Evolutionary conservation across 345 rosid genomes (phyloP).

Genomic region (Alliaria petiolata): DNA sequence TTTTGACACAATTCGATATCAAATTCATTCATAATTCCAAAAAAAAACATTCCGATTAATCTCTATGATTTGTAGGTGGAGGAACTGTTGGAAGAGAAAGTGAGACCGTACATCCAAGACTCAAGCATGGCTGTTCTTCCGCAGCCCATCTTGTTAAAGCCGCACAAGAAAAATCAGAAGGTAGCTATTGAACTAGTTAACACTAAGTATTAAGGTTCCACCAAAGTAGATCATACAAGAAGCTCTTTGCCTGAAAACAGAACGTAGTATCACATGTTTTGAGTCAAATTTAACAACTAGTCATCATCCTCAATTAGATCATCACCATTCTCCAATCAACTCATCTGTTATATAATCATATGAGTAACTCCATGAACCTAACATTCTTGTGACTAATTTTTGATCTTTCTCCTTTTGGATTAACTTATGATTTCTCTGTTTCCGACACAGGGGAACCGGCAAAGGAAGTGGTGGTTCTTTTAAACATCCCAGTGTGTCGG

Average conservation of each 20-base stretch:
- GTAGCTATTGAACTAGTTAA: conserved; percentile 20
- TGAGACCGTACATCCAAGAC: conserved; percentile 61
- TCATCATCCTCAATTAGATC: too few relatives aligned
- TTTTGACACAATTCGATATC: neutral
- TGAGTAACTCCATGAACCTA: too few relatives aligned
- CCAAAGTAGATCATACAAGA: conserved; percentile 1
- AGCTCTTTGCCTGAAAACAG: neutral
- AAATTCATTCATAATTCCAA: neutral
- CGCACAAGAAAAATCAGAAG: conserved; percentile 46
- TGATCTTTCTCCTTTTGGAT: neutral
- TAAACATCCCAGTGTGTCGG: conserved; percentile 22
- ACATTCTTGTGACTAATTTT: neutral
- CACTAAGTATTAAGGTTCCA: neutral
- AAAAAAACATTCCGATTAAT: neutral
- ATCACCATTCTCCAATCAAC: too few relatives aligned
- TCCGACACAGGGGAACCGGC: conserved; percentile 43
- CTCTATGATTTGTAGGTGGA: conserved; percentile 48
- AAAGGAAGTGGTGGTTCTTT: conserved; percentile 72
- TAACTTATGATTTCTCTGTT: neutral
- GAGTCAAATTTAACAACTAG: too few relatives aligned
- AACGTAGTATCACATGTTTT: too few relatives aligned
- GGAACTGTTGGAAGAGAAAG: conserved; percentile 82
- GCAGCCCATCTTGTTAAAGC: conserved; percentile 51
- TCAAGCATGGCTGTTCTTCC: conserved; percentile 48
- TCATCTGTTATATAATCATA: too few relatives aligned